Base-by-base conservation (phyloP, 2,329 filamentous ascomycete species). In the Podosphaera leucotricha region DNA sequence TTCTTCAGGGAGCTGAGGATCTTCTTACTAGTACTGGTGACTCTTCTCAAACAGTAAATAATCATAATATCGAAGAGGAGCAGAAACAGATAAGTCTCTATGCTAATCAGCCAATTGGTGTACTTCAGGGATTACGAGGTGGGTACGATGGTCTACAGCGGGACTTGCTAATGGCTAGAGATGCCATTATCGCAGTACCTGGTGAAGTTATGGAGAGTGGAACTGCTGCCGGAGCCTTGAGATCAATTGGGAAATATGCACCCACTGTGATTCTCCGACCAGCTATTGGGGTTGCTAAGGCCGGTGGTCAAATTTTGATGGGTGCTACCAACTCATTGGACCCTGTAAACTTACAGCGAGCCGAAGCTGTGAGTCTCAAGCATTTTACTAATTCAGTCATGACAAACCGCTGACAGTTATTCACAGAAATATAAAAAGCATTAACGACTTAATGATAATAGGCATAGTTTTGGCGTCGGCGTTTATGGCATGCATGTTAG, bases 151-250 rank as follows among this genome's bases (percentile, higher is more conserved):
- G 85, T 44, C 67, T 98, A 22, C 77, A 86, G 48, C 74, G 85
- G 28, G 92, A 98, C 59, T 66, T 98, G n/a, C 69, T 87, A 35
- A 67, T 86, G 38, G 83, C 90, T 0, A 70, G 78, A 46, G 85
- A 98, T 61, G 90, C 87, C 8, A 84, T 98, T 46, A 87, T 98
- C 53, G 90, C 87, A 1, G 83, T 98, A 21, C 87, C 90, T 0
- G 82, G 80, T 0, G 87, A 95, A 58, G 73, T 92, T 0, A 78
- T 92, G 67, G 85, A 94, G 55, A 85, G 80, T 54, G 72, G 75
- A 19, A 85, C 75, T 47, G 86, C 87, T 0, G 73, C 76, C 37
- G 84, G 82, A 1, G 84, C 81, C 1, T 83, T 84, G 13, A 75
- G 67, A 54, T 86, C 80, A 1, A 75, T 98, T 16, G 68, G 78